These are phyloP conservation scores for Scedosporium boydii DNA, from an alignment of 2,329 filamentous ascomycete species.

Conservation along the genomic window DNA sequence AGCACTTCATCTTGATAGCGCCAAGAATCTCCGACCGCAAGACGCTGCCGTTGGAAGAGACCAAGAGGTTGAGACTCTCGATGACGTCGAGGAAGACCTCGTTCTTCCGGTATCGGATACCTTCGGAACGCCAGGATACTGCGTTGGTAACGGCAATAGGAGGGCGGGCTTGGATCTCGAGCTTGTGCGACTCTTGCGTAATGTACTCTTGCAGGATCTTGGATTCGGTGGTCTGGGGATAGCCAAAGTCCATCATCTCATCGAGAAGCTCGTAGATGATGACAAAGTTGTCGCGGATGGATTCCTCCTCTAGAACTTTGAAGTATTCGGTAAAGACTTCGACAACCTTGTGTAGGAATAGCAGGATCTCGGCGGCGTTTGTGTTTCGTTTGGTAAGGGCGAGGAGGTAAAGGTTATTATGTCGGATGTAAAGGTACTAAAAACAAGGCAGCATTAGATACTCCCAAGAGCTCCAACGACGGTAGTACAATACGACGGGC, in stretches of 20 bases:
- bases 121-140: constrained; percentile 95
- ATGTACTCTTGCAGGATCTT: constrained; percentile 99
- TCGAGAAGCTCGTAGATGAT: constrained; percentile 97
- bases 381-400: constrained; percentile 97
- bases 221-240: constrained; percentile 94
- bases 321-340: constrained; percentile 99
- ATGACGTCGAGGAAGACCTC: constrained; percentile 98
- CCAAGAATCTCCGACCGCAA: constrained; percentile 92
- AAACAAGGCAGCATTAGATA: constrained; percentile 10
- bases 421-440: constrained; percentile 96
- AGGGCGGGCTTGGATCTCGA: constrained; percentile 90
- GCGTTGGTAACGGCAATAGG: constrained; percentile 98
- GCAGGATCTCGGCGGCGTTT: constrained; percentile 94
- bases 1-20: constrained; percentile 99
- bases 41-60: constrained; percentile 90
- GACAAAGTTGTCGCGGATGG: constrained; percentile 98
- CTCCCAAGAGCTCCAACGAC: background rate
- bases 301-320: constrained; percentile 97
- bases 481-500: too few relatives aligned
- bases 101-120: constrained; percentile 97
- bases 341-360: constrained; percentile 96
- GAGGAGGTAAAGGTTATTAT: constrained; percentile 98
- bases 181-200: constrained; percentile 97
- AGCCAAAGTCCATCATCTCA: constrained; percentile 99
- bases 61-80: constrained; percentile 90